These are phyloP conservation scores for Cubamyces sp. DNA, from an alignment of 768 basidiomycete species.

Conservation along the genomic window DNA sequence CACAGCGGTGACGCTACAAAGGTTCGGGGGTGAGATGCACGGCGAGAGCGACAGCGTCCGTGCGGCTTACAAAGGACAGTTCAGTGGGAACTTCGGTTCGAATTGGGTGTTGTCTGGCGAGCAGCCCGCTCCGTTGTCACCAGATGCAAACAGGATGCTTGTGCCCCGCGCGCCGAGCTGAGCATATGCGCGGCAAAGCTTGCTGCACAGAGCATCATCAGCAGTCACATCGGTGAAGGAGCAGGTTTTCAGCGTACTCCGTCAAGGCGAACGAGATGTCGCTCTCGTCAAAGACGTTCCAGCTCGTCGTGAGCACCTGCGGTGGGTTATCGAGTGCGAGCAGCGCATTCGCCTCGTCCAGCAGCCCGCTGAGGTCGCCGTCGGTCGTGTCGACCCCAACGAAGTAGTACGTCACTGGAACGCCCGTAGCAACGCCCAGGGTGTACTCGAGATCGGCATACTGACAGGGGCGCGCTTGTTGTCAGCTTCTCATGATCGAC, in stretches of 20 bases:
- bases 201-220: constrained; percentile 21
- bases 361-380: constrained; percentile 35
- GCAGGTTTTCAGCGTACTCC: constrained; percentile 1
- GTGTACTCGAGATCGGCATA: constrained; percentile 37
- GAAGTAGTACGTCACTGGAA: constrained; percentile 39
- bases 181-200: constrained; percentile 38
- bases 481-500: too few species aligned
- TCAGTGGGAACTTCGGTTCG: constrained; percentile 40
- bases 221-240: too few species aligned
- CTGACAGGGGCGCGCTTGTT: too few species aligned
- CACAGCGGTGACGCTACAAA: constrained; percentile 38
- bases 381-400: constrained; percentile 35
- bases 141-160: constrained; percentile 42
- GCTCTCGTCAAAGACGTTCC: constrained; percentile 54
- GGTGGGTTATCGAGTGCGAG: constrained; percentile 30
- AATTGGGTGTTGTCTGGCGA: constrained; percentile 28
- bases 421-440: constrained; percentile 36
- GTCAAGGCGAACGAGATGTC: constrained; percentile 36
- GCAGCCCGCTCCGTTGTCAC: constrained; percentile 42
- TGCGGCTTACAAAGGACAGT: constrained; percentile 38
- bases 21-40: too few species aligned
- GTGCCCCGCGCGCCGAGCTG: constrained; percentile 41
- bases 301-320: constrained; percentile 39
- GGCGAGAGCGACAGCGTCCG: too few species aligned
- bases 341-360: constrained; percentile 37